Evolutionary conservation across 192 early-diverging fungal species (phyloP).

Genomic region (Backusella liffmaniae): DNA sequence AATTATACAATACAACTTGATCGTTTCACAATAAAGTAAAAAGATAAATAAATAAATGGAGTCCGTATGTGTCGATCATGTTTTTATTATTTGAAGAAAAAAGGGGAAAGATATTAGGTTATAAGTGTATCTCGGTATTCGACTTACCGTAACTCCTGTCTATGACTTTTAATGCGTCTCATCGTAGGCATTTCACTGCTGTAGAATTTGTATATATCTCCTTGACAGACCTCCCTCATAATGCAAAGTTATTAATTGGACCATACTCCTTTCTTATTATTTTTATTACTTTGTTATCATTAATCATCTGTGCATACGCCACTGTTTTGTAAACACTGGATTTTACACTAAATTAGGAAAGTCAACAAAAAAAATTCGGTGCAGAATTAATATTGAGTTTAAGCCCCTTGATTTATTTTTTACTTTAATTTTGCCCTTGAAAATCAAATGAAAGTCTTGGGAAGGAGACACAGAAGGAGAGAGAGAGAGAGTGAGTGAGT

Average conservation of each 20-base stretch:
- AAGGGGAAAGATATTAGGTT: background rate
- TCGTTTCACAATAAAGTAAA: background rate
- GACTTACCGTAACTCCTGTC: background rate
- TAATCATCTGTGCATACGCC: conserved; percentile 5
- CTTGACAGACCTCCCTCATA: conserved; percentile 4
- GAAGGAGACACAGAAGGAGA: background rate
- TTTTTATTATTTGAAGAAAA: background rate
- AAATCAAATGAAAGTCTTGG: background rate
- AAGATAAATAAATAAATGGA: background rate
- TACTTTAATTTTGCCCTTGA: background rate
- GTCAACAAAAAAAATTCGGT: background rate
- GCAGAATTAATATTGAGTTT: background rate
- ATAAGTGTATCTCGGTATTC: background rate
- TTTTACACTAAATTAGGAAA: background rate
- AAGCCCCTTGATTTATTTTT: background rate
- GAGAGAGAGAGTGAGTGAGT: background rate
- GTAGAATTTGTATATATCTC: background rate
- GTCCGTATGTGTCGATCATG: background rate
- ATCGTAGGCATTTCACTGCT: background rate
- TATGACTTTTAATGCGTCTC: background rate
- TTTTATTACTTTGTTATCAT: background rate
- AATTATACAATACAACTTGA: background rate
- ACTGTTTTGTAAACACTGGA: conserved; percentile 8
- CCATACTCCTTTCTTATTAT: background rate
- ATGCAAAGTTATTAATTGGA: background rate